Evolutionary conservation across 75 land plant species (phyloP), one percentile per base, ranked within the genome.

Genomic region (Picea glauca): DNA sequence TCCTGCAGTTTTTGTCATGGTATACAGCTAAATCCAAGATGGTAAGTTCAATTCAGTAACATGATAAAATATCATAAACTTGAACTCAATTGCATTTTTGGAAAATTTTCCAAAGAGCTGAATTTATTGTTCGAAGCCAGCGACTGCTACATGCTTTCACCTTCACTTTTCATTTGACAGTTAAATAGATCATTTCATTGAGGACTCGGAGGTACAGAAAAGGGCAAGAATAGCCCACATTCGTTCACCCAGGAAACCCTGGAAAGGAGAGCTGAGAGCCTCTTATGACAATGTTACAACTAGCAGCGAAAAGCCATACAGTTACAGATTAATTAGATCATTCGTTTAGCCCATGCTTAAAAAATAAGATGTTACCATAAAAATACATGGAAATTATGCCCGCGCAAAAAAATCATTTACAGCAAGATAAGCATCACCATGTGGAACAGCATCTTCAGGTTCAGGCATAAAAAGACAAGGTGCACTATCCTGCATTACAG

Each of bases 371-470:
- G n/a, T 40, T 40, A 46, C 74, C n/a, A 20, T 32, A 12, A 38
- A 33, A 35, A n/a, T 68, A 38, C 7, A 70, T 9, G 12, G 31
- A 75, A 57, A 30, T 75, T 54, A 80, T 63, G 81, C 77, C 65
- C 98, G 88, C 0, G 98, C 81, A 62, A 98, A 72, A 76, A 98
- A 98, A 73, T 98, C 98, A 80, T 98, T 93, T 62, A 98, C 92
- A 26, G 96, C 99, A 72, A 98, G 98, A 80, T 77, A 91, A 11
- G 94, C 86, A 83, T 98, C 99, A 35, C 99, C 99, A 88, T 98
- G 99, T 12, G 99, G 80, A 64, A 98, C 99, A 59, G 93, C 96
- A 80, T 98, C 98, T 78, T 95, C 98, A 21, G 96, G 99, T 58
- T 98, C 99, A 0, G 99, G 99, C 94, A 95, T 93, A 81, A 81